A percentile compares a stretch with the other conserved stretches of the same genome.
phyloP scores from a whole-genome alignment of 306 rosid genomes.

The Dryas drummondii region DNA sequence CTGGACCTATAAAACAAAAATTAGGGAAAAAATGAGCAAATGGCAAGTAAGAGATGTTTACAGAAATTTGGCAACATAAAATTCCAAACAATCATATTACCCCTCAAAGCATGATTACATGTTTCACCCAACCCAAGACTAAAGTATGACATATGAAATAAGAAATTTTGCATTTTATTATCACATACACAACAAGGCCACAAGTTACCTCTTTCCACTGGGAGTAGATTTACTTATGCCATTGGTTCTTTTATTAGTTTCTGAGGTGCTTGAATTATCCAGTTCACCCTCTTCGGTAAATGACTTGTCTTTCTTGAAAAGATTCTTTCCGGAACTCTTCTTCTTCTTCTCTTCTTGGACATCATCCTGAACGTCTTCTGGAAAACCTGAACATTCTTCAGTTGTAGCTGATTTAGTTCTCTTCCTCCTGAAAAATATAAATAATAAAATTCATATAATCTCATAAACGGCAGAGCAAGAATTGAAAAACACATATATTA shows the following conservation, averaged over 20 bases:
- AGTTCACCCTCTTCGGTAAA: constrained; percentile 36
- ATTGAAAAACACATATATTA: too few species aligned
- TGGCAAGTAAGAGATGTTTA: background rate
- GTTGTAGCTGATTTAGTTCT: constrained; percentile 52
- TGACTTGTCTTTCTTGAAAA: constrained; percentile 41
- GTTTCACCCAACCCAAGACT: background rate
- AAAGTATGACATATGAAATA: background rate
- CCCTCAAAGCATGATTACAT: background rate
- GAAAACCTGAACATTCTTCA: constrained; percentile 37
- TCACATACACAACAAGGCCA: constrained; percentile 23
- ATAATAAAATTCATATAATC: constrained; percentile 7
- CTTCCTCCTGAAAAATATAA: constrained; percentile 56
- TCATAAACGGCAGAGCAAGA: background rate
- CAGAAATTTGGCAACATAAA: background rate
- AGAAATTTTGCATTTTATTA: constrained; percentile 4
- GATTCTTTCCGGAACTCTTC: constrained; percentile 29
- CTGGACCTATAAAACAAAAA: constrained; percentile 41
- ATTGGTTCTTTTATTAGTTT: constrained; percentile 34
- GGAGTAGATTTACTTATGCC: constrained; percentile 26
- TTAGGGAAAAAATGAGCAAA: constrained; percentile 2
- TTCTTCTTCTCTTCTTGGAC: constrained; percentile 30
- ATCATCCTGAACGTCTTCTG: constrained; percentile 31
- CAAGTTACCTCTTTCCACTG: constrained; percentile 53
- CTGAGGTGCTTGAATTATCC: constrained; percentile 31
- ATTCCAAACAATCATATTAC: background rate